Base-by-base conservation (phyloP, 2,329 filamentous ascomycete species). In the Diaporthe destruens region DNA sequence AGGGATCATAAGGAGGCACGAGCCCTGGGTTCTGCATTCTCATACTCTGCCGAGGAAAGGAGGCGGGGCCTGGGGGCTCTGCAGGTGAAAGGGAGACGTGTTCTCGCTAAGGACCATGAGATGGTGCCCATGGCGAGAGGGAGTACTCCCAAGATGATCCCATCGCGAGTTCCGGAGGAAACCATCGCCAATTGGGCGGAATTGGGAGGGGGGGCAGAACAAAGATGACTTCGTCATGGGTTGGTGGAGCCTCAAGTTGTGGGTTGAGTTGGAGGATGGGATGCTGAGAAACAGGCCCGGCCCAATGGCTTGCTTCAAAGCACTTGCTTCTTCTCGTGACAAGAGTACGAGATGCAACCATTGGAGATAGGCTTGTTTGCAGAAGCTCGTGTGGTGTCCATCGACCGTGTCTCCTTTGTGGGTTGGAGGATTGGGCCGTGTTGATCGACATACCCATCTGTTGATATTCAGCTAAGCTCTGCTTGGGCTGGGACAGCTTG, bases 401-500 rank as follows among this genome's bases (percentile, higher is more conserved):
- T 34, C 18, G 44, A 51, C 14, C 61, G 61, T 65, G 29, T 18
- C 14, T 11, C 7, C 9, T 14, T 65, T 16, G 32, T 20, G 47
- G 29, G 54, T n/a, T 9, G n/a, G 36, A 49, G 25, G n/a, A 20
- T 44, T 34, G 57, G 44, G 39, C 23, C 20, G 59, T 39, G 49
- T 34, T 39, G 54, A 42, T 71, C 70, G 42, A 87, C 93, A 80
- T 87, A 97, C 95, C 96, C 85, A 99, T 93, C 83, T 98, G 88
- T 81, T 96, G 89, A 85, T 98, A 98, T 84, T 98, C 94, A 76
- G 96, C 94, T 80, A 99, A 89, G 78, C 94, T 97, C 90, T 98
- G 98, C 92, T 98, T 98, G 75, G 89, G 89, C 90, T 98, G 94
- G 77, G 94, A 95, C 81, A 98, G 93, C 91, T 97, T 98, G 92